Evolutionary conservation across 139 green algal genomes (phyloP).

Genomic region (Chlorella vulgaris): DNA sequence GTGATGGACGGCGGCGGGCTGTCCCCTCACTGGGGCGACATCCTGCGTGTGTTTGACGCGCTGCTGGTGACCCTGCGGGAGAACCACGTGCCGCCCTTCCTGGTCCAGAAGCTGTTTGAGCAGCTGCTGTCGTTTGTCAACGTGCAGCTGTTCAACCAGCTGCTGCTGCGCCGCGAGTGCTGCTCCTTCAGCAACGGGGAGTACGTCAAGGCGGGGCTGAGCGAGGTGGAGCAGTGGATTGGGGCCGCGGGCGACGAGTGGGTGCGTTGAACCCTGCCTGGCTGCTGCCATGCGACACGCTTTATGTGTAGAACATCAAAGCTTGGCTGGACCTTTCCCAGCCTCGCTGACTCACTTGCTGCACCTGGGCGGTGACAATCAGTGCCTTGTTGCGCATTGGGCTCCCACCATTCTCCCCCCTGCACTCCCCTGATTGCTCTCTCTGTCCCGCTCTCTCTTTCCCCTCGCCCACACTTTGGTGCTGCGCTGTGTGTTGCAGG

Average conservation of each 20-base stretch:
- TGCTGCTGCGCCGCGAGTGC: constrained; percentile 98
- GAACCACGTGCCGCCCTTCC: constrained; percentile 88
- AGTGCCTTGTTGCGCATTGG: no score
- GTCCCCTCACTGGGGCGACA: constrained; percentile 83
- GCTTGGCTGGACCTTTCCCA: no score
- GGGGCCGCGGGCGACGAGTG: constrained; percentile 74
- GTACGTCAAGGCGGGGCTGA: constrained; percentile 97
- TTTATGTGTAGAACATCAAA: no score
- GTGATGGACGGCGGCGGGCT: constrained; percentile 35
- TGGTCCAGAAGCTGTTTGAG: constrained; percentile 80
- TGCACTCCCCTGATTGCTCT: background rate
- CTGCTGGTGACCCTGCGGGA: constrained; percentile 83
- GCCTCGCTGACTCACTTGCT: no score
- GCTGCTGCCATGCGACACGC: no score
- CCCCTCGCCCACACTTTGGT: no score
- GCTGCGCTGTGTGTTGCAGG: background rate
- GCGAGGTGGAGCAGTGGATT: constrained; percentile 95
- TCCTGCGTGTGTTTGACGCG: constrained; percentile 85
- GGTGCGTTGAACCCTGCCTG: constrained; percentile 16
- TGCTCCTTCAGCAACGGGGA: constrained; percentile 99
- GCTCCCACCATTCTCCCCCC: background rate
- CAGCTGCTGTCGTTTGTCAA: constrained; percentile 98
- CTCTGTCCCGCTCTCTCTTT: background rate
- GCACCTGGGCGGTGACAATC: no score
- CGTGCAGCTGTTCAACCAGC: constrained; percentile 99